Conservation (phyloP, 2,329 filamentous ascomycete genomes). For the Cladosporium sp. region DNA sequence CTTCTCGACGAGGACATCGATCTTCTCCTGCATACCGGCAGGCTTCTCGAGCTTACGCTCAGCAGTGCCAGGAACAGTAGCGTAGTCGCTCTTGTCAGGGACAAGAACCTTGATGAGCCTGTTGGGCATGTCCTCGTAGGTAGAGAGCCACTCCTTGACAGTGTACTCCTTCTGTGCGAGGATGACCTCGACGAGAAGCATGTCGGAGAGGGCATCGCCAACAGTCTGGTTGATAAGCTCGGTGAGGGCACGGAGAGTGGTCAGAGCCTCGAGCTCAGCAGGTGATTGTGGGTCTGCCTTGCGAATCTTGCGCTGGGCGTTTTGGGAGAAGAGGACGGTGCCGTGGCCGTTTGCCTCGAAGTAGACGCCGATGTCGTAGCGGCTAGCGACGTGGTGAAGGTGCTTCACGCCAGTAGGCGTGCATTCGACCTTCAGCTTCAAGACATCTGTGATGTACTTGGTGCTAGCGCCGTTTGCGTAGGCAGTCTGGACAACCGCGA, state of each 20-base stretch:
- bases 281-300: constrained; percentile 82
- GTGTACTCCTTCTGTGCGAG: constrained; percentile 92
- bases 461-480: constrained; percentile 97
- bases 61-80: constrained; percentile 71
- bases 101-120: constrained; percentile 92
- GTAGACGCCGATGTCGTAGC: constrained; percentile 94
- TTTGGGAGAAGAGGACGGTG: constrained; percentile 87
- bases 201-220: constrained; percentile 90
- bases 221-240: constrained; percentile 98
- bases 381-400: constrained; percentile 91
- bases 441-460: constrained; percentile 80
- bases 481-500: constrained; percentile 93
- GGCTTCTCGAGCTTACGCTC: constrained; percentile 83
- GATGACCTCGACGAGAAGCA: constrained; percentile 93
- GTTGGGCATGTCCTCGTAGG: constrained; percentile 92
- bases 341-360: constrained; percentile 99
- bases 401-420: constrained; percentile 96
- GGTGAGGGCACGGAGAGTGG: constrained; percentile 75
- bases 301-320: constrained; percentile 73
- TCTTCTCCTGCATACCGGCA: constrained; percentile 73
- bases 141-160: constrained; percentile 80
- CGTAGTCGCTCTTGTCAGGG: constrained; percentile 79
- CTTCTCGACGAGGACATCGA: constrained; percentile 83
- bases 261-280: constrained; percentile 83
- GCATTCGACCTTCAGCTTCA: constrained; percentile 85